These are phyloP conservation scores for Penicilliopsis zonata DNA, from an alignment of 495 filamentous ascomycete species.

Conservation along the genomic window DNA sequence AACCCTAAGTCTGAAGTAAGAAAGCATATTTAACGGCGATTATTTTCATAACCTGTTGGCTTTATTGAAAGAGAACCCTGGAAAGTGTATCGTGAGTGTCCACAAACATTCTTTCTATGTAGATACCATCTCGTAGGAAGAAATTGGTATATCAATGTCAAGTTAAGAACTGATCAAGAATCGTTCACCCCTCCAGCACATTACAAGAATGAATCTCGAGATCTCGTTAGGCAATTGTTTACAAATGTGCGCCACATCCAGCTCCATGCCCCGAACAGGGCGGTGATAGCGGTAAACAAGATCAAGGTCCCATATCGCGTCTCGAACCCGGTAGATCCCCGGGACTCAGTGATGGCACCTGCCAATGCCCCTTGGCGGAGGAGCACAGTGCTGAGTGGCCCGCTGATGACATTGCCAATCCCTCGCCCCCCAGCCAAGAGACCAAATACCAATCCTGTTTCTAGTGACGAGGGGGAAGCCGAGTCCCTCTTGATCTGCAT, in stretches of 20 bases:
- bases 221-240: no score
- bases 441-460: constrained; percentile 51
- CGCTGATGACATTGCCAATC: constrained; percentile 51
- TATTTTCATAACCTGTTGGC: no score
- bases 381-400: constrained; percentile 47
- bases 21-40: no score
- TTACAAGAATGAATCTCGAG: no score
- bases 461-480: constrained; percentile 30
- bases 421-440: constrained; percentile 51
- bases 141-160: no score
- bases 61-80: no score
- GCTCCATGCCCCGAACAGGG: constrained; percentile 21
- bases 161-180: no score
- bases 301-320: constrained; percentile 32
- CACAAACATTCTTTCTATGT: no score
- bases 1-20: no score
- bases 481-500: constrained; percentile 38
- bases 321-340: constrained; percentile 19
- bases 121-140: no score
- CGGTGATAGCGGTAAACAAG: constrained; percentile 34
- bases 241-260: constrained; percentile 22
- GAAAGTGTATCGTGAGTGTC: no score
- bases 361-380: constrained; percentile 21
- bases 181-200: no score
- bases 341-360: constrained; percentile 2